These are phyloP conservation scores for Diaporthe sp. DNA, from an alignment of 2,329 filamentous ascomycete genomes.

Conservation along the genomic window DNA sequence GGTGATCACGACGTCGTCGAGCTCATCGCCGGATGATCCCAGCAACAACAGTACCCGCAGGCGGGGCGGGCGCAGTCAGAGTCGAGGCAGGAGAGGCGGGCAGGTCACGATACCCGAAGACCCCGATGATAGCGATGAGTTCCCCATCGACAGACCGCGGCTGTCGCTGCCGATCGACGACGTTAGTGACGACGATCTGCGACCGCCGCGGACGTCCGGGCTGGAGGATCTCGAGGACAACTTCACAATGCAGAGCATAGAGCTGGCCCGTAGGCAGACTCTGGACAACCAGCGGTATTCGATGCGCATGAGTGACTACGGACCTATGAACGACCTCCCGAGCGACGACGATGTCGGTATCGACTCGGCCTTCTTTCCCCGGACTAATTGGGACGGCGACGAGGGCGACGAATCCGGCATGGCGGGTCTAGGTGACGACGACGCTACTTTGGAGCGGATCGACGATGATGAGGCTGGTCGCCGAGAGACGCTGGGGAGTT, in stretches of 20 bases:
- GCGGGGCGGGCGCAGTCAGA: constrained; percentile 46
- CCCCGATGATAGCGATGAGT: constrained; percentile 66
- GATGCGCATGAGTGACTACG: constrained; percentile 67
- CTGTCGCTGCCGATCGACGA: constrained; percentile 69
- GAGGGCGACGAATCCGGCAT: constrained; percentile 53
- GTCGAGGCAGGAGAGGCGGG: constrained; percentile 45
- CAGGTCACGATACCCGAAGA: constrained; percentile 50
- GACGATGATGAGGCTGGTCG: constrained; percentile 58
- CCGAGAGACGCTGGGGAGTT: constrained; percentile 58
- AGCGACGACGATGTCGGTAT: constrained; percentile 60
- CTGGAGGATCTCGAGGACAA: constrained; percentile 68
- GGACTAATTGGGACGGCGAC: constrained; percentile 59
- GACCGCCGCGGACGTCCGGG: constrained; percentile 66
- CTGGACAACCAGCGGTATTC: constrained; percentile 57
- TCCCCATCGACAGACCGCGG: constrained; percentile 65
- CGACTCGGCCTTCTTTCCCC: constrained; percentile 68
- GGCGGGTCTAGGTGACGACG: constrained; percentile 48
- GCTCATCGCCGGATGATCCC: constrained; percentile 56
- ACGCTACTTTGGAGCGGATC: constrained; percentile 56
- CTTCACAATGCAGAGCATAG: constrained; percentile 71
- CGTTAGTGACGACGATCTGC: constrained; percentile 64
- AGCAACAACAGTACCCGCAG: constrained; percentile 41
- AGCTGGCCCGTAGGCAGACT: constrained; percentile 67
- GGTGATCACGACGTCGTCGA: constrained; percentile 58
- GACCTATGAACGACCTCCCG: constrained; percentile 51